Percentiles rank a stretch among this genome's conserved stretches.
Evolutionary conservation across 1,139 yeast species (phyloP).

Genomic region (Diutina scorzettiae): DNA sequence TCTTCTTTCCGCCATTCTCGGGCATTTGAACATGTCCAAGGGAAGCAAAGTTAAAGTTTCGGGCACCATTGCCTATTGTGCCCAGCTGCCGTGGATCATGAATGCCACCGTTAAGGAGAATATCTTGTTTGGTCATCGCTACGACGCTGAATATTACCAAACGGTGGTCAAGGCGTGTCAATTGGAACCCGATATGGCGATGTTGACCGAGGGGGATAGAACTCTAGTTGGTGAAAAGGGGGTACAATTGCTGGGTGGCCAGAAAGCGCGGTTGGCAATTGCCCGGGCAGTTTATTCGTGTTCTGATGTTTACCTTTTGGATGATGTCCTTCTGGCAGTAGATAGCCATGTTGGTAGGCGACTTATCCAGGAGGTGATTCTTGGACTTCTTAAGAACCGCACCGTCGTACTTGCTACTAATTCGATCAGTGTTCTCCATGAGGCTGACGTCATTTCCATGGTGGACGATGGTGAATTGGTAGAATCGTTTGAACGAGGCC

Average conservation of each 20-base stretch:
- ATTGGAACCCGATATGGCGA: neutral
- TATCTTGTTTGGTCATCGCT: conserved; percentile 1
- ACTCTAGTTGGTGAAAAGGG: conserved; percentile 2
- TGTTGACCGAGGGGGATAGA: neutral
- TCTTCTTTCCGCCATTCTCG: neutral
- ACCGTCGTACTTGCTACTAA: conserved; percentile 28
- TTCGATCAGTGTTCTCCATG: conserved; percentile 22
- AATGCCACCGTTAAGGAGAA: conserved; percentile 1
- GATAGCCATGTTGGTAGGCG: neutral
- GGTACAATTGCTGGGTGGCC: conserved; percentile 4
- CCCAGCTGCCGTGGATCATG: conserved; percentile 4
- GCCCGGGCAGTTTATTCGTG: conserved; percentile 1
- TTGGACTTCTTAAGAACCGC: conserved; percentile 12
- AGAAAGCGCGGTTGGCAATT: conserved; percentile 2
- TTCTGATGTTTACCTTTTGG: neutral
- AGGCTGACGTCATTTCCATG: conserved; percentile 19
- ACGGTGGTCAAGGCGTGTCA: conserved; percentile 1
- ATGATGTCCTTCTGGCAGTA: conserved; percentile 5
- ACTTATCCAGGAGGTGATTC: neutral
- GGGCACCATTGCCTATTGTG: neutral
- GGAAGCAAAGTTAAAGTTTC: conserved; percentile 5
- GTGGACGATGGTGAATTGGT: conserved; percentile 17
- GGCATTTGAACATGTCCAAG: conserved; percentile 4
- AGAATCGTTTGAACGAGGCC: conserved; percentile 12
- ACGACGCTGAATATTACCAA: neutral